phyloP scores from a whole-genome alignment of 306 rosid genomes.

The Citrullus amarus region DNA sequence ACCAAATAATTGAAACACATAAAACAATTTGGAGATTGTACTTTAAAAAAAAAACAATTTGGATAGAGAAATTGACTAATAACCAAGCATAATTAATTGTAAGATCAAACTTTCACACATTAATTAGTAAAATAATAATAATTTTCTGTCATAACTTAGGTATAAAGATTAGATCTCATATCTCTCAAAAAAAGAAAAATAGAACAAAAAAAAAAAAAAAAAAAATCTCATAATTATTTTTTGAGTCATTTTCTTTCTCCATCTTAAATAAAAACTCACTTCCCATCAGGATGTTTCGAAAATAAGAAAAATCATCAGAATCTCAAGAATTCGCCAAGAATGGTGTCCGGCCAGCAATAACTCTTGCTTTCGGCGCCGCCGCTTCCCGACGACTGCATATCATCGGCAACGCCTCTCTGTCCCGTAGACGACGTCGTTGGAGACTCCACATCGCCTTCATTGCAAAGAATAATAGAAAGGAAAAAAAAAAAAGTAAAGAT shows the following conservation, averaged over 20 bases:
- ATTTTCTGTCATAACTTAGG: neutral
- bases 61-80: no score
- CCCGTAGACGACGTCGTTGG: constrained; percentile 45
- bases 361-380: constrained; percentile 42
- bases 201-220: no score
- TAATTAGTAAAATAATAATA: no score
- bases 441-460: constrained; percentile 45
- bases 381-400: constrained; percentile 47
- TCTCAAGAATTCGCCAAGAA: constrained; percentile 83
- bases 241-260: neutral
- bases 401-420: constrained; percentile 63
- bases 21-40: no score
- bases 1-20: neutral
- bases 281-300: neutral
- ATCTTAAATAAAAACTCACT: neutral
- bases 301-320: constrained; percentile 15
- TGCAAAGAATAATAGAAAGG: neutral
- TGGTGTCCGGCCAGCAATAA: constrained; percentile 52
- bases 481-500: neutral
- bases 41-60: no score
- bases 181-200: neutral
- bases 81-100: neutral
- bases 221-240: neutral
- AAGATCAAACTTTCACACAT: neutral
- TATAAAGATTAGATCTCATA: neutral